Evolutionary conservation across 2,329 filamentous ascomycete genomes (phyloP).

Genomic region (Didymosphaeria variabile): DNA sequence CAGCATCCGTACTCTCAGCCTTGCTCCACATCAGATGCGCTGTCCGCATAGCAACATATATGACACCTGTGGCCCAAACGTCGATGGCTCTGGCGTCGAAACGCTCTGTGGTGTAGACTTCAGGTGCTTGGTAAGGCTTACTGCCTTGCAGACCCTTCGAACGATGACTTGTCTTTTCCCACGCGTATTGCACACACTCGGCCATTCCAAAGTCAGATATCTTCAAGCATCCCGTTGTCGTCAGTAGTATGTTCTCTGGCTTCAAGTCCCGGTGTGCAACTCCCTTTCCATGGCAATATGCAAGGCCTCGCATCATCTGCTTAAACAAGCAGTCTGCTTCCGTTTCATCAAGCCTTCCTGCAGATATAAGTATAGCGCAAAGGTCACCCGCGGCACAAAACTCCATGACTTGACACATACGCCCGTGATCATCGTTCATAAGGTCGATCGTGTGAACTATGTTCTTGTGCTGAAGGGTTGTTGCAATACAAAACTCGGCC

Average conservation of each 20-base stretch:
- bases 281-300: conserved; percentile 99
- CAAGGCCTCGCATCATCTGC: conserved; percentile 97
- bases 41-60: conserved; percentile 99
- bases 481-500: conserved; percentile 98
- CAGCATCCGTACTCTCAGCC: conserved; percentile 95
- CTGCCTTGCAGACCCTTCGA: conserved; percentile 95
- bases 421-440: conserved; percentile 93
- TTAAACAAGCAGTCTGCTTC: conserved; percentile 99
- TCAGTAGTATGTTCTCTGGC: conserved; percentile 94
- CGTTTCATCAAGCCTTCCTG: conserved; percentile 87
- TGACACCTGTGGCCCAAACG: conserved; percentile 97
- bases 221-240: conserved; percentile 89
- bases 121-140: conserved; percentile 95
- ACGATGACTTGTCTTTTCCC: conserved; percentile 98
- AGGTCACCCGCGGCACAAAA: conserved; percentile 96
- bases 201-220: conserved; percentile 99
- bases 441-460: conserved; percentile 97
- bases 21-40: conserved; percentile 95
- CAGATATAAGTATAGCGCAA: conserved; percentile 90
- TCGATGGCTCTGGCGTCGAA: conserved; percentile 98
- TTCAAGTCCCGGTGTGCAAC: conserved; percentile 97
- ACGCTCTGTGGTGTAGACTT: conserved; percentile 94
- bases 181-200: conserved; percentile 99
- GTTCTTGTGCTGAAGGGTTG: conserved; percentile 93
- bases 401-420: conserved; percentile 99